Evolutionary conservation across 2,329 filamentous ascomycete species (phyloP).

Genomic region (Beauveria sp.): DNA sequence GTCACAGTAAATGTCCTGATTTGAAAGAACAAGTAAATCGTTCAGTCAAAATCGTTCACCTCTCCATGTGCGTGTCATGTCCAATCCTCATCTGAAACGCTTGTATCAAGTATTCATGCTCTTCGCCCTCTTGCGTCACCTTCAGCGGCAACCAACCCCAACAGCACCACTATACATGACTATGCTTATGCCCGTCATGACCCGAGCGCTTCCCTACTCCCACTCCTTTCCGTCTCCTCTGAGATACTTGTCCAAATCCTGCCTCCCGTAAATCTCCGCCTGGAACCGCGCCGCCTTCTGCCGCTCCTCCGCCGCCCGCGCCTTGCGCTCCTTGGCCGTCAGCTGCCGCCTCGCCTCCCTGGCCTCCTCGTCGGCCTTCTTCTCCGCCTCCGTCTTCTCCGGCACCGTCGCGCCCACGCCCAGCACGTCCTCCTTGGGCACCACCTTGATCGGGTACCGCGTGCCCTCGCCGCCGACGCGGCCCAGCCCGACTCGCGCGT

Average conservation of each 20-base stretch:
- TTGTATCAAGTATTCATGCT: not conserved
- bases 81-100: not conserved
- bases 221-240: constrained; percentile 30
- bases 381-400: constrained; percentile 31
- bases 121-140: not conserved
- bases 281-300: constrained; percentile 56
- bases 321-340: constrained; percentile 63
- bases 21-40: too few relatives aligned
- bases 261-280: constrained; percentile 63
- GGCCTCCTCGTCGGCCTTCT: constrained; percentile 32
- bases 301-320: constrained; percentile 53
- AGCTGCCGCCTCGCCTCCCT: constrained; percentile 42
- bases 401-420: constrained; percentile 57
- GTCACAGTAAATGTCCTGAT: too few relatives aligned
- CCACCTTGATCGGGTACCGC: constrained; percentile 65
- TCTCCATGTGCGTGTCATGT: not conserved
- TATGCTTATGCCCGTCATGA: not conserved
- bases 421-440: constrained; percentile 63
- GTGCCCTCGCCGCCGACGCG: constrained; percentile 53
- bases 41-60: too few relatives aligned
- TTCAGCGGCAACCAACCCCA: too few relatives aligned
- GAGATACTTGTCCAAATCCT: constrained; percentile 71
- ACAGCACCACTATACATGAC: not conserved
- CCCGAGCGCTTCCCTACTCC: constrained; percentile 1
- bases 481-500: constrained; percentile 65